Conservation (phyloP, 2,329 filamentous ascomycete species). For the Penicillium corylophilum region DNA sequence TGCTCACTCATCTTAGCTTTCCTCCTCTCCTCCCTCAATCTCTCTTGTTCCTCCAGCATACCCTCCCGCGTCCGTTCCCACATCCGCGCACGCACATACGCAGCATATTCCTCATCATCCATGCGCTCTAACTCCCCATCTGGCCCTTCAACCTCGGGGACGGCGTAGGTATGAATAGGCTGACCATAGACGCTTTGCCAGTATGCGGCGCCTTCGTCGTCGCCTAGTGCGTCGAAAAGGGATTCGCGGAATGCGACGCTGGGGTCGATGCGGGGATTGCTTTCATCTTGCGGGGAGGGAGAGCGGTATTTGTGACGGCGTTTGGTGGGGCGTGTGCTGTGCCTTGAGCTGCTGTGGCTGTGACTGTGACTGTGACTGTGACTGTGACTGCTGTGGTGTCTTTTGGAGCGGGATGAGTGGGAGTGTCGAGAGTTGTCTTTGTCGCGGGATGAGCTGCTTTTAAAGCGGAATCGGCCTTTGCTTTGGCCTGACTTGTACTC, state of each 20-base stretch:
- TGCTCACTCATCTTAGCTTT: constrained; percentile 48
- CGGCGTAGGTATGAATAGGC: constrained; percentile 78
- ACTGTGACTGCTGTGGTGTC: constrained; percentile 27
- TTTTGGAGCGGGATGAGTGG: constrained; percentile 22
- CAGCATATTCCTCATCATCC: constrained; percentile 88
- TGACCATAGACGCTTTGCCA: constrained; percentile 98
- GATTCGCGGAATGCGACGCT: constrained; percentile 85
- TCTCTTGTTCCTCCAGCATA: constrained; percentile 71
- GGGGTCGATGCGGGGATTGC: constrained; percentile 52
- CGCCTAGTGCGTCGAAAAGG: constrained; percentile 92
- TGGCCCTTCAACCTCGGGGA: constrained; percentile 50
- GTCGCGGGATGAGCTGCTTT: constrained; percentile 14
- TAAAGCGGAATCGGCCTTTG: constrained; percentile 22
- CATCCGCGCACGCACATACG: constrained; percentile 83
- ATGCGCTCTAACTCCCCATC: constrained; percentile 71
- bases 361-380: no score
- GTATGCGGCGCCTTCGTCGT: constrained; percentile 92
- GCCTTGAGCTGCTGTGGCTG: constrained; percentile 23
- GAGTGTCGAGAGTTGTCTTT: constrained; percentile 21
- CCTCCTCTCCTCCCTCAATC: constrained; percentile 54
- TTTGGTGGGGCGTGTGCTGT: constrained; percentile 21
- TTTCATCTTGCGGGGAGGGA: not conserved
- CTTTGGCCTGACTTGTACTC: constrained; percentile 6
- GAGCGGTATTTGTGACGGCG: constrained; percentile 23
- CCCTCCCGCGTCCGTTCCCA: constrained; percentile 93